Base-by-base conservation (phyloP, 2,329 filamentous ascomycete genomes). In the Epichloe elymi region DNA sequence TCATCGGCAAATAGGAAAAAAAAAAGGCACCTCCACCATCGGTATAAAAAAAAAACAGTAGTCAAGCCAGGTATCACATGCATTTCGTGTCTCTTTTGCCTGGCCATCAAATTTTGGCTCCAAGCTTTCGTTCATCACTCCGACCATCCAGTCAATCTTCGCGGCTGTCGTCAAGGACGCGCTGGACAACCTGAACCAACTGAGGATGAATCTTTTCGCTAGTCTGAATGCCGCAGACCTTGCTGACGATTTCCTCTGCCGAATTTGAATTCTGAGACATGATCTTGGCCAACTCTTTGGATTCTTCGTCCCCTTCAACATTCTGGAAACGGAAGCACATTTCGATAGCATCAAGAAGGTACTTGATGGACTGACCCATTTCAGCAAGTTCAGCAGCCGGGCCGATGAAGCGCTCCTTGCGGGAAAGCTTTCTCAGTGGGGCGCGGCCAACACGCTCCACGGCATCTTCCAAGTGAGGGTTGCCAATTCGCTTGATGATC, bases 251-350 rank as follows among this genome's bases (percentile, higher is more conserved):
- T 1, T 85, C 83, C 59, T 86, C 82, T 14, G 91, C 74, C 2
- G 75, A 74, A 63, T 85, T 78, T 55, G 75, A 74, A 63, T 85
- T 78, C 56, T 83, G 76, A 54, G 85, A 81, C 73, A 98, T 85
- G 64, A 94, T 88, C 73, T 86, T 82, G 61, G 88, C 87, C 11
- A 98, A 78, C 70, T 95, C 83, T 58, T 72, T 75, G 56, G 86
- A 94, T 78, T 97, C 93, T 0, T 94, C 87, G 57, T 98, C 93
- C 12, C 83, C 89, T 60, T 90, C 80, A 51, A 96, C 86, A 61
- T 95, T 88, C 73, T 96, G 90, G 83, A 97, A 98, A 56, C 86
- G 87, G 67, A 98, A 84, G 6, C 88, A 84, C 82, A 91, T 88
- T 75, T 97, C 91, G 44, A 93, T 80, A 19, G 88, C 86, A 53